Percentiles rank a stretch among this genome's conserved stretches.
Evolutionary conservation across 305 asterid species (phyloP).

Genomic region (Fraxinus sp.): DNA sequence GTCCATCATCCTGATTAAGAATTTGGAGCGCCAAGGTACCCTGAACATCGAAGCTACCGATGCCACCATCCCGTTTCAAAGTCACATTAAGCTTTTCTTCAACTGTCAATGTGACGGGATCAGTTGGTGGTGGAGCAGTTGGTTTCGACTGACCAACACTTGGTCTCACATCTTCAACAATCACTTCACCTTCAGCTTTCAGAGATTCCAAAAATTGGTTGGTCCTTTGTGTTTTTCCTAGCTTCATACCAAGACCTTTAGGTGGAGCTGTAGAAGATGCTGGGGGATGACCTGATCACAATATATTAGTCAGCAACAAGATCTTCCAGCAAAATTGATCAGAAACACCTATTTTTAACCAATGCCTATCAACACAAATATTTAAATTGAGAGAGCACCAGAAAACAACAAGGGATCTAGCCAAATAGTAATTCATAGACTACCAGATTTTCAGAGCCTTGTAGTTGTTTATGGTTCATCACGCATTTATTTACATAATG

Average conservation of each 20-base stretch:
- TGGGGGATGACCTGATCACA: slow-evolving; percentile 65
- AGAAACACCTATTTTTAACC: slow-evolving; percentile 12
- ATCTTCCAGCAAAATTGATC: slow-evolving; percentile 5
- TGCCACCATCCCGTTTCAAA: slow-evolving; percentile 69
- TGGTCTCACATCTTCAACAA: slow-evolving; percentile 89
- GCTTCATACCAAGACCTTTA: slow-evolving; percentile 89
- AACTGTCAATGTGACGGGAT: slow-evolving; percentile 82
- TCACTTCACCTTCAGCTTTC: slow-evolving; percentile 89
- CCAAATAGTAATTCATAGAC: background rate
- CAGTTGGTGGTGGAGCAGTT: slow-evolving; percentile 72
- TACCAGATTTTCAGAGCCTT: background rate
- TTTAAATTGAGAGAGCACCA: background rate
- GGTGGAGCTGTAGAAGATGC: slow-evolving; percentile 87
- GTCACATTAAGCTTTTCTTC: slow-evolving; percentile 69
- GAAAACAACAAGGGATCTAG: background rate
- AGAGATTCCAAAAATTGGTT: slow-evolving; percentile 91
- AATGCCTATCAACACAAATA: background rate
- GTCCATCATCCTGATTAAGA: slow-evolving; percentile 68
- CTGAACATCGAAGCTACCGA: slow-evolving; percentile 65
- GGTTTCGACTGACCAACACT: slow-evolving; percentile 63
- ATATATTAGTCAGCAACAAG: slow-evolving; percentile 16
- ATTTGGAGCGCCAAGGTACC: slow-evolving; percentile 68
- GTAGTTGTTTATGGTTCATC: slow-evolving; percentile 1
- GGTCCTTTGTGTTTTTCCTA: slow-evolving; percentile 80
- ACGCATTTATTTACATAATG: background rate